phyloP scores from a whole-genome alignment of 371 early-diverging fungal species.

The Mortierella polycephala region DNA sequence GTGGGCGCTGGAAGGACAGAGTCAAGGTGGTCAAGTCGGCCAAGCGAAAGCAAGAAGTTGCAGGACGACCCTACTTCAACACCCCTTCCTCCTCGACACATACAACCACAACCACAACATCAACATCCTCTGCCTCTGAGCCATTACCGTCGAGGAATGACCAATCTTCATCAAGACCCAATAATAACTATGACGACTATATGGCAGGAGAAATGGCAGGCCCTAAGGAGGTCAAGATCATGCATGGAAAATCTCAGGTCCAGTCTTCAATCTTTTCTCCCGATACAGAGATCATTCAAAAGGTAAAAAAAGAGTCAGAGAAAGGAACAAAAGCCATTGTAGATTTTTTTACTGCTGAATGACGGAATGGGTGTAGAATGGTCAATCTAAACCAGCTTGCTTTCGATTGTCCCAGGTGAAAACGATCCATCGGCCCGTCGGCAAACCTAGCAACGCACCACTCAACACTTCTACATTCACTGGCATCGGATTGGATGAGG shows the following conservation, averaged over 20 bases:
- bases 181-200: constrained; percentile 25
- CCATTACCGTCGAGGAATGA: constrained; percentile 6
- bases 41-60: constrained; percentile 35
- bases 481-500: constrained; percentile 78
- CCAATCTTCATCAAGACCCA: constrained; percentile 22
- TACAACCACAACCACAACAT: neutral
- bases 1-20: constrained; percentile 63
- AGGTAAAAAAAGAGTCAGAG: constrained; percentile 19
- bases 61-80: constrained; percentile 15
- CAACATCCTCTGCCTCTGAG: constrained; percentile 25
- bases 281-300: constrained; percentile 60
- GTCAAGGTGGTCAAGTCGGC: constrained; percentile 55
- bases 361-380: no score
- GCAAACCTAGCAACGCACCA: constrained; percentile 68
- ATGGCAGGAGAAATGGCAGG: constrained; percentile 13
- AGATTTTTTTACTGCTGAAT: no score
- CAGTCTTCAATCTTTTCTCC: constrained; percentile 69
- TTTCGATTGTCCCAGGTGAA: constrained; percentile 40
- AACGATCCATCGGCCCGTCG: constrained; percentile 46
- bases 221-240: constrained; percentile 56
- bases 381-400: no score
- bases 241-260: constrained; percentile 65
- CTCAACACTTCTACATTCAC: constrained; percentile 70
- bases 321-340: neutral
- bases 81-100: constrained; percentile 6